Evolutionary conservation across 2,329 filamentous ascomycete genomes (phyloP), one percentile per base, ranked within the genome.

Genomic region (Blumeriella jaapii): DNA sequence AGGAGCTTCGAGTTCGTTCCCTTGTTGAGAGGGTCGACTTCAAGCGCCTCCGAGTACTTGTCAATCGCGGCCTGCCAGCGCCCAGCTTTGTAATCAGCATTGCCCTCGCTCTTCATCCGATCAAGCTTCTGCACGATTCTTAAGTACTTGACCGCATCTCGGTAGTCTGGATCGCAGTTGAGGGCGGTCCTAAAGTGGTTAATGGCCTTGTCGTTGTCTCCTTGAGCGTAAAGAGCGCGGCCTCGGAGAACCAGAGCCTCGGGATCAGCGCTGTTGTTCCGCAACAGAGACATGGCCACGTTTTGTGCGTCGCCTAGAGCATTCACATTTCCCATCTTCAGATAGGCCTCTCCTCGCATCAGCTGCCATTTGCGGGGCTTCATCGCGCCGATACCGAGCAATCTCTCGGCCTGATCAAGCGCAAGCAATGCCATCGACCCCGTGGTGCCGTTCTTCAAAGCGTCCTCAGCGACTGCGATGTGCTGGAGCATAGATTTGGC

Each of bases 1-100:
- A 93, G 69, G 31, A 96, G 74, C 68, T 96, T 96, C 13, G 89
- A 81, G 60, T 96, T 96, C 50, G 83, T 94, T 52, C 82, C 80
- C 61, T 83, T 84, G 69, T 96, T 96, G 36, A 69, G 58, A 0
- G 87, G 82, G 58, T 98, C 91, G 30, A 98, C 74, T 30, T 80
- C 76, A 20, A 98, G 66, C 28, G 89, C 89, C 42, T 79, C 66
- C 2, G 77, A 77, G 61, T 95, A 98, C 49, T 85, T 80, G 38
- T 87, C 76, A 38, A 94, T 78, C 17, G 91, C 91, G 34, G 76
- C 66, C 54, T 83, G 75, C 62, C 78, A 91, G 39, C 78, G 73
- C 42, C 81, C 81, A 35, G 77, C 71, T 66, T 95, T 96, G 72
- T 93, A 98, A 14, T 86, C 79, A 5, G 65, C 60, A 59, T 98